phyloP scores from a whole-genome alignment of 148 eudicot genomes.

The Spergularia bocconei region DNA sequence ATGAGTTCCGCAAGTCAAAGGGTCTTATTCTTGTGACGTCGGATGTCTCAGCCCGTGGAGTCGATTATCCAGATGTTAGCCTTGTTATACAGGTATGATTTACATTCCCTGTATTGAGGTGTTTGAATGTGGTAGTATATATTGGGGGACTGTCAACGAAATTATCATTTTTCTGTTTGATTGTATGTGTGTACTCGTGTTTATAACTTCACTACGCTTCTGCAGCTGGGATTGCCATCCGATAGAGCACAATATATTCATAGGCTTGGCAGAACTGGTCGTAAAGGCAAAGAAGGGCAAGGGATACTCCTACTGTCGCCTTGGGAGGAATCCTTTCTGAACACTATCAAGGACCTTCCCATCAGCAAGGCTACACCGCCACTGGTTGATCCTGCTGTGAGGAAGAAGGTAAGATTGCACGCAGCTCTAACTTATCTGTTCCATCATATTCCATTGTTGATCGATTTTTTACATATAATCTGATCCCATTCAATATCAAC shows the following conservation, averaged over 20 bases:
- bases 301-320: slow-evolving; percentile 85
- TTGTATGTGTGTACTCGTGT: neutral
- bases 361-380: slow-evolving; percentile 55
- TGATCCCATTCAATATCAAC: too few species aligned
- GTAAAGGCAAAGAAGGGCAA: slow-evolving; percentile 94
- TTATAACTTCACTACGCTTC: neutral
- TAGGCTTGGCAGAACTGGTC: slow-evolving; percentile 96
- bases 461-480: neutral
- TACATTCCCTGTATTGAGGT: neutral
- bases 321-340: slow-evolving; percentile 81
- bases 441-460: neutral
- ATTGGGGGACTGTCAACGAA: neutral
- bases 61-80: slow-evolving; percentile 96
- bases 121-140: neutral
- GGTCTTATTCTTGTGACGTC: slow-evolving; percentile 95
- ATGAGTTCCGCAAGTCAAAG: slow-evolving; percentile 87
- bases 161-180: too few species aligned
- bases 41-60: slow-evolving; percentile 98
- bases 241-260: slow-evolving; percentile 91
- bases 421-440: slow-evolving; percentile 7
- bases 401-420: slow-evolving; percentile 50
- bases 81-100: slow-evolving; percentile 80
- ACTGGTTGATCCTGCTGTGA: slow-evolving; percentile 56
- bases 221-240: slow-evolving; percentile 82
- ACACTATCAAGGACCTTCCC: slow-evolving; percentile 74